Percentiles rank a stretch among this genome's conserved stretches.
Evolutionary conservation across 108 stramenopile species (phyloP).

Genomic region (Cafeteria roenbergensis): DNA sequence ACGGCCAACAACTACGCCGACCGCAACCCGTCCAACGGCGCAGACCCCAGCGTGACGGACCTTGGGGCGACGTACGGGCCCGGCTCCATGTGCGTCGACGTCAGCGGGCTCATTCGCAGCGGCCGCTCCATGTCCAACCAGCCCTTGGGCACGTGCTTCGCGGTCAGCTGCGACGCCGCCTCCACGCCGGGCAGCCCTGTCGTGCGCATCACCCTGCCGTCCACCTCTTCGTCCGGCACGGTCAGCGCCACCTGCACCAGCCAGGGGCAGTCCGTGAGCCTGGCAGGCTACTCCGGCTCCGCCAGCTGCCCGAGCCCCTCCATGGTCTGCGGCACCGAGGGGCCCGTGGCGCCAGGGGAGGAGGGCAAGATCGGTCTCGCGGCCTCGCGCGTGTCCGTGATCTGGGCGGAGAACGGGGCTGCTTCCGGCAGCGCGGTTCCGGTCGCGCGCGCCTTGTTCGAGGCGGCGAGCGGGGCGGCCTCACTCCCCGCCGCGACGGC

Average conservation of each 20-base stretch:
- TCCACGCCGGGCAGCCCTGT: too few species aligned
- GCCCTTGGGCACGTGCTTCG: background rate
- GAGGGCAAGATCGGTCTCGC: background rate
- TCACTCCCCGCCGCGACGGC: too few species aligned
- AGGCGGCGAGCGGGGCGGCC: too few species aligned
- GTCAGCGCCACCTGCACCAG: background rate
- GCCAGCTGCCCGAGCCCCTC: background rate
- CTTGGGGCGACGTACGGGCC: background rate
- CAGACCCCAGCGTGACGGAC: too few species aligned
- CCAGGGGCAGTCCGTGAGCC: background rate
- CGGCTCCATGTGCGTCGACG: background rate
- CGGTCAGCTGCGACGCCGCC: background rate
- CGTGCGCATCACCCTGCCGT: background rate
- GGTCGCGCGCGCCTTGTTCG: too few species aligned
- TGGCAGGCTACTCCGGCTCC: background rate
- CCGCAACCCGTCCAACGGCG: too few species aligned
- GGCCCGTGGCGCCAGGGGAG: background rate
- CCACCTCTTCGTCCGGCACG: background rate
- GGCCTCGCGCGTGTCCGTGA: too few species aligned
- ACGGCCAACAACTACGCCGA: too few species aligned
- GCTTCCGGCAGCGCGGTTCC: too few species aligned
- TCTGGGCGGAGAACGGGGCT: too few species aligned
- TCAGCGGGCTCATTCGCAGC: background rate
- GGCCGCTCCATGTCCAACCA: too few species aligned
- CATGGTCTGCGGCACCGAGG: background rate